Conservation (phyloP, 2,329 filamentous ascomycete species). For the Sphaceloma murrayae region DNA sequence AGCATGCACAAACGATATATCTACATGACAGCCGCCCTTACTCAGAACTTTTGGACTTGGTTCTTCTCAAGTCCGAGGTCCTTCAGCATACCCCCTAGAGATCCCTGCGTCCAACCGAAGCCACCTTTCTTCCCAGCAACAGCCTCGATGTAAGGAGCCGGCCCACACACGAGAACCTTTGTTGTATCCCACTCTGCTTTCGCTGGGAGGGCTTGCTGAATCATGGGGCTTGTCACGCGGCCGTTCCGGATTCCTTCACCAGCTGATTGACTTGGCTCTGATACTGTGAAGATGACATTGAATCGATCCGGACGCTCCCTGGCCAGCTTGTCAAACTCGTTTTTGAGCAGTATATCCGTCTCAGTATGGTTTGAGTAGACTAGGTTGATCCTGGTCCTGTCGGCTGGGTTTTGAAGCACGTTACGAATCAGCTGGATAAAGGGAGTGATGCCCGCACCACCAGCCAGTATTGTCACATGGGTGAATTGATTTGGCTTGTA, state of each 20-base stretch:
- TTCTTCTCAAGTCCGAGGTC: constrained; percentile 50
- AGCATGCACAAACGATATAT: background rate
- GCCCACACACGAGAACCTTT: constrained; percentile 61
- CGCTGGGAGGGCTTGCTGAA: constrained; percentile 41
- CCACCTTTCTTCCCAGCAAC: constrained; percentile 39
- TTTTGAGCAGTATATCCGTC: constrained; percentile 49
- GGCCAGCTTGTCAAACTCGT: constrained; percentile 47
- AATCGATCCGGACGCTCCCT: constrained; percentile 46
- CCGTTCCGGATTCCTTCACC: constrained; percentile 42
- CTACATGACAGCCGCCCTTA: background rate
- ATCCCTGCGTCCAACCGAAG: constrained; percentile 28
- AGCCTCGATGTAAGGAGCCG: constrained; percentile 55
- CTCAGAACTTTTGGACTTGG: constrained; percentile 51
- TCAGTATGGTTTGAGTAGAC: constrained; percentile 59
- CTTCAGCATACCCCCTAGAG: constrained; percentile 42
- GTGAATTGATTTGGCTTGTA: constrained; percentile 36
- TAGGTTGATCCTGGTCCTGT: constrained; percentile 54
- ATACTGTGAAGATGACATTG: constrained; percentile 49
- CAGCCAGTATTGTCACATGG: constrained; percentile 54
- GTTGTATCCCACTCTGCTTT: constrained; percentile 31
- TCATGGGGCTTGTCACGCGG: constrained; percentile 47
- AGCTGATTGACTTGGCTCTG: constrained; percentile 31
- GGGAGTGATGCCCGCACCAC: constrained; percentile 64
- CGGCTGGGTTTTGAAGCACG: constrained; percentile 51
- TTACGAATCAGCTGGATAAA: constrained; percentile 55